Evolutionary conservation across 148 eudicot genomes (phyloP), one percentile per base, ranked within the genome.

Genomic region (Rhododendron ovatum): DNA sequence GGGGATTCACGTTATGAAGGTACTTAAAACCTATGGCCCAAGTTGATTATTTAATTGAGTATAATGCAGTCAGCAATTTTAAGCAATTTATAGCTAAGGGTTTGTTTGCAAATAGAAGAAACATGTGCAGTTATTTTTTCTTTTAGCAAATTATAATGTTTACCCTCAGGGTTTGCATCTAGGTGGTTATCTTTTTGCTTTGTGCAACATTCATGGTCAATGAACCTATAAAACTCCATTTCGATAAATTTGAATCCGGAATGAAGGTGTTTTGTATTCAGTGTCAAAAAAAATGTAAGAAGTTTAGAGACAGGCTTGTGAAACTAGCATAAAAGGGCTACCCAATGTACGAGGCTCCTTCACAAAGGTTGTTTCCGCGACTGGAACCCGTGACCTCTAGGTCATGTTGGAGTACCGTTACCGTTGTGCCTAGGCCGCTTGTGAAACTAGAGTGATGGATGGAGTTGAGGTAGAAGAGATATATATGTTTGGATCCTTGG

Each of bases 1-100:
- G 84, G 88, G 84, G 92, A 93, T 89, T n/a, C 93, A 9, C 90
- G 95, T 35, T 90, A 89, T 87, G 98, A 86, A 90, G 98, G 98
- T 93, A 88, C 5, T 33, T 45, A 33, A 26, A 75, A 50, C n/a
- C 41, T 75, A 24, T 50, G 48, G 43, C 17, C 48, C 22, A 35
- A 13, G 47, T 82, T 20, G 5, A 63, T 59, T 78, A 24, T 5
- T 80, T 82, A 13, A 24, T 82, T 39, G 20, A 50, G 74, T 20
- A 8, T 43, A 17, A 43, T 59, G 63, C 24, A 57, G 7, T 82
- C 7, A 35, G 18, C 18, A 3, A 59, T 57, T 57, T 13, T 15
- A 37, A 35, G 20, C 20, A 26, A 61, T 82, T 35, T 82, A 33
- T 26, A 20, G 47, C 82, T 48, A n/a, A 5, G 41, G 37, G 12